phyloP scores from a whole-genome alignment of 176 grass and related monocot species.

The Thalia dealbata region DNA sequence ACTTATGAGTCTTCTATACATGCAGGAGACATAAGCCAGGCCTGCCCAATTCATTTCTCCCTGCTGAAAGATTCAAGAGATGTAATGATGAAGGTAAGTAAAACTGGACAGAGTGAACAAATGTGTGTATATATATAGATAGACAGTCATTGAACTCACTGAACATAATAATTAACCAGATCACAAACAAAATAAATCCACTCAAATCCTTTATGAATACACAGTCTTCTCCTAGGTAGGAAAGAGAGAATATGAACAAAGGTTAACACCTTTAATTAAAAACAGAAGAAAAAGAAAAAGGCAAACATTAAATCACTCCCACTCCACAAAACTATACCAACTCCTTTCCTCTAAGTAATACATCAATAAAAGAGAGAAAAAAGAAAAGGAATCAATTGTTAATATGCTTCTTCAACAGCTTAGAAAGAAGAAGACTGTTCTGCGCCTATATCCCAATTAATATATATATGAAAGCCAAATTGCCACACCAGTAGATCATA shows the following conservation, averaged over 20 bases:
- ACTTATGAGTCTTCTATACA: background rate
- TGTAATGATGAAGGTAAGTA: background rate
- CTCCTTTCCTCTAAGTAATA: background rate
- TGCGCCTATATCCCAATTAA: background rate
- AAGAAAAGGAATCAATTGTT: background rate
- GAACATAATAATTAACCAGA: background rate
- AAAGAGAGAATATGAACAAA: background rate
- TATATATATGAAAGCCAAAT: background rate
- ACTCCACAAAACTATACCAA: background rate
- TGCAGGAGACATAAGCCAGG: background rate
- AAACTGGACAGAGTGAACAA: background rate
- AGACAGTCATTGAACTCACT: background rate
- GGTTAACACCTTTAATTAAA: background rate
- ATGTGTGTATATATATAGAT: background rate
- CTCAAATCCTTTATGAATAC: background rate
- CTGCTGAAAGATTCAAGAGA: background rate
- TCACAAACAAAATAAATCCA: background rate
- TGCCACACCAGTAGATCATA: background rate
- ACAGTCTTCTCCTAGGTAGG: background rate
- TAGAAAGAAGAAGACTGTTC: background rate
- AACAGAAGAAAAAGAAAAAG: background rate
- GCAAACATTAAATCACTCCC: background rate
- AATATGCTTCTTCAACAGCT: background rate
- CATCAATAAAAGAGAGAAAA: background rate
- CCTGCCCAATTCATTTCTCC: background rate